phyloP scores from a whole-genome alignment of 2,329 filamentous ascomycete genomes.

The Colletotrichum simmondsii region DNA sequence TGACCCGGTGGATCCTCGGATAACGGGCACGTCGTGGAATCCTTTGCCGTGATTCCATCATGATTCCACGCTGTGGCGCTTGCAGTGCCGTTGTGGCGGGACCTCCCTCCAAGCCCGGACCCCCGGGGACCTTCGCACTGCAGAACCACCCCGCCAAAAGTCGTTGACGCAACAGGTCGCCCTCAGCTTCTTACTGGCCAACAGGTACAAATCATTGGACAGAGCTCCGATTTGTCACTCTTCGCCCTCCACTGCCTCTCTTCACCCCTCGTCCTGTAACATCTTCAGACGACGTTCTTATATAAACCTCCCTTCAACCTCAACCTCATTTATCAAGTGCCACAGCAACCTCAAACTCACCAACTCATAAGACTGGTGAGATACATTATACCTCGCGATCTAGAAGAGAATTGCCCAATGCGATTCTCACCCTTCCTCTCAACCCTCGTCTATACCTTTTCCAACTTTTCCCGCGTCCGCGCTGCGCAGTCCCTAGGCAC shows the following conservation, averaged over 20 bases:
- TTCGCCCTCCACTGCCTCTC: neutral
- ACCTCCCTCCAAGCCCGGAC: neutral
- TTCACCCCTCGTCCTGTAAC: neutral
- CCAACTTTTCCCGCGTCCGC: constrained; percentile 53
- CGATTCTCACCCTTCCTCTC: constrained; percentile 60
- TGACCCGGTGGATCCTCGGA: neutral
- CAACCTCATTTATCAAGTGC: neutral
- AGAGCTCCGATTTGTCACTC: constrained; percentile 30
- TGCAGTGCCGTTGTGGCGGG: constrained; percentile 24
- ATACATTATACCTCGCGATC: neutral
- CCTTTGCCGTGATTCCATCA: constrained; percentile 3
- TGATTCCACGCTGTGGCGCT: constrained; percentile 27
- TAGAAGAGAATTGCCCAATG: constrained; percentile 47
- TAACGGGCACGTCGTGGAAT: constrained; percentile 3
- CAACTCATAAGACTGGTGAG: neutral
- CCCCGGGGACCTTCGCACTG: neutral
- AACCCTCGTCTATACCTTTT: constrained; percentile 59
- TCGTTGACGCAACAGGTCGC: constrained; percentile 32
- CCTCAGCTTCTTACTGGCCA: constrained; percentile 3
- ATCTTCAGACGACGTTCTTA: constrained; percentile 3
- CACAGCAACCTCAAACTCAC: neutral
- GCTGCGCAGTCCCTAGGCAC: constrained; percentile 39
- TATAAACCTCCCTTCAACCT: constrained; percentile 13
- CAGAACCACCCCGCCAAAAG: constrained; percentile 9
- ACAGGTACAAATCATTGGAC: neutral